Conservation (phyloP, 2,329 filamentous ascomycete species). For the Talaromyces rugulosus region DNA sequence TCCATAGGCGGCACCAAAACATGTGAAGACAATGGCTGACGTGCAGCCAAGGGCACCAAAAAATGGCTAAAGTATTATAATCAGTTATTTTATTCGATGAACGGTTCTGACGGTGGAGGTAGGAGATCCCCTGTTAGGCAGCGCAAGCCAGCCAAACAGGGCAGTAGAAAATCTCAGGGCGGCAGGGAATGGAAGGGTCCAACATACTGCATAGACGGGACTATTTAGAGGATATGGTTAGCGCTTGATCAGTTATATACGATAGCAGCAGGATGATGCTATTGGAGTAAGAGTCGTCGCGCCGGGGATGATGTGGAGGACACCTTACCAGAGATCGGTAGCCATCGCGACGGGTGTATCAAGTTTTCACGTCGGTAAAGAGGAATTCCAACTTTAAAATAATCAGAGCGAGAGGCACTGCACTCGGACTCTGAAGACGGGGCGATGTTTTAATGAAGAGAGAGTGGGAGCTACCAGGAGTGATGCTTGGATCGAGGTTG, state of each 20-base stretch:
- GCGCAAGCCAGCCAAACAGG: not conserved
- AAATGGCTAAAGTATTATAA: conserved; percentile 62
- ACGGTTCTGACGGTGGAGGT: not conserved
- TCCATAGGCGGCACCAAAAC: conserved; percentile 94
- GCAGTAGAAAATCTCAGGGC: not conserved
- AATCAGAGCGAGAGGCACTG: not conserved
- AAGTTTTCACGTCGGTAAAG: not conserved
- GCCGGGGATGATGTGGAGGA: conserved; percentile 19
- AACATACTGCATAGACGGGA: conserved; percentile 98
- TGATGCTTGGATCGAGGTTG: not conserved
- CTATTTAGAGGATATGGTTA: conserved; percentile 47
- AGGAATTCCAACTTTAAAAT: not conserved
- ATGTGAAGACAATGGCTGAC: conserved; percentile 92
- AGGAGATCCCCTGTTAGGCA: not conserved
- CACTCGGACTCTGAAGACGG: conserved; percentile 12
- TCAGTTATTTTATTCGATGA: conserved; percentile 4
- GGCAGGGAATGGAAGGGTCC: not conserved
- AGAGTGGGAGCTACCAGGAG: conserved; percentile 39
- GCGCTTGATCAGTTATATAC: conserved; percentile 4
- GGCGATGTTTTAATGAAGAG: conserved; percentile 4
- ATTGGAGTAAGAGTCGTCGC: not conserved
- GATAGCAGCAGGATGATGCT: not conserved
- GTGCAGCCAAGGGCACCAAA: conserved; percentile 98
- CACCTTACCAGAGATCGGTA: conserved; percentile 76
- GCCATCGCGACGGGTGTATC: conserved; percentile 56